phyloP scores from a whole-genome alignment of 805 yeast species.

The Ogataea corticis region DNA sequence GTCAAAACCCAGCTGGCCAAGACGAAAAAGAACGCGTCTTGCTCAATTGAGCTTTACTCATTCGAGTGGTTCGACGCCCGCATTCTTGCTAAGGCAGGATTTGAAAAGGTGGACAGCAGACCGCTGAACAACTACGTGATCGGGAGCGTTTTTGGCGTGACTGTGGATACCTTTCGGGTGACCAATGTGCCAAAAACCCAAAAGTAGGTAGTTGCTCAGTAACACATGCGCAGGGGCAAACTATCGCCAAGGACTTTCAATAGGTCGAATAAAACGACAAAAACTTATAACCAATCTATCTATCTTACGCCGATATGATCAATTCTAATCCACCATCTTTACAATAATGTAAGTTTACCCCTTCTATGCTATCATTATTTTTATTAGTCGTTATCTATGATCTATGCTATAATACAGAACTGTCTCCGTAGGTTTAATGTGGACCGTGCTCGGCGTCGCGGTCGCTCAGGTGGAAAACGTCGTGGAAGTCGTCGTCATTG shows the following conservation, averaged over 20 bases:
- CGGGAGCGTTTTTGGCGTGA: slow-evolving; percentile 21
- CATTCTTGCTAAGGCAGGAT: slow-evolving; percentile 44
- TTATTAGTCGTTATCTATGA: too few relatives aligned
- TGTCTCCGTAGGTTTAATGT: too few relatives aligned
- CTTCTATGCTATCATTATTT: too few relatives aligned
- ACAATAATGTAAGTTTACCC: too few relatives aligned
- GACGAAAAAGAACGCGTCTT: slow-evolving; percentile 34
- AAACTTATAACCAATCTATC: too few relatives aligned
- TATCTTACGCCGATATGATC: too few relatives aligned
- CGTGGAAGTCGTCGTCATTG: slow-evolving; percentile 22
- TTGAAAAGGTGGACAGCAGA: slow-evolving; percentile 35
- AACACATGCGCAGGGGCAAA: too few relatives aligned
- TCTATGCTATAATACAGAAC: too few relatives aligned
- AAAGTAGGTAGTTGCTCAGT: too few relatives aligned
- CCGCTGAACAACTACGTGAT: slow-evolving; percentile 12
- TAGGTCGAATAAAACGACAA: too few relatives aligned
- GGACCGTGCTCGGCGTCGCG: slow-evolving; percentile 12
- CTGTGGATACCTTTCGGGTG: slow-evolving; percentile 21
- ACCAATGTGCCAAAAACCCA: neutral
- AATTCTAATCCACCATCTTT: too few relatives aligned
- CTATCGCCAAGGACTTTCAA: too few relatives aligned
- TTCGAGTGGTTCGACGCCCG: slow-evolving; percentile 46
- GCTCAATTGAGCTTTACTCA: slow-evolving; percentile 51
- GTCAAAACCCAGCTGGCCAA: slow-evolving; percentile 47
- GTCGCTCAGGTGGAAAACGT: slow-evolving; percentile 29